Conservation (phyloP, 2,329 filamentous ascomycete species). For the Trichoderma brevicompactum region DNA sequence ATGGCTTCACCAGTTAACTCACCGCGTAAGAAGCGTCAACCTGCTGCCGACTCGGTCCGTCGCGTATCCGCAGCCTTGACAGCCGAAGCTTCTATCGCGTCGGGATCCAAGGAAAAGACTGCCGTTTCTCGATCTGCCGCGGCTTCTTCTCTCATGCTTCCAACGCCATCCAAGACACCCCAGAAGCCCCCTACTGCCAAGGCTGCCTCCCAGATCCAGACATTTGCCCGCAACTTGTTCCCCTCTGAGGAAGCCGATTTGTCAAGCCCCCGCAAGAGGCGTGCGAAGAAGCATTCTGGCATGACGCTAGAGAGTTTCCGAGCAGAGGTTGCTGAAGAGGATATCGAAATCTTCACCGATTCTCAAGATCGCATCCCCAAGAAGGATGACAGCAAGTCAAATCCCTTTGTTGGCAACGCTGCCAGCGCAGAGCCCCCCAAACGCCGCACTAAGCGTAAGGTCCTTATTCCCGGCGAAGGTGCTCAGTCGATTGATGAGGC, state of each 20-base stretch:
- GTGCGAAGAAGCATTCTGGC: conserved; percentile 60
- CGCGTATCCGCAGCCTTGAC: conserved; percentile 53
- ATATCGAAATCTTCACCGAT: conserved; percentile 78
- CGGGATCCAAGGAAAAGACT: conserved; percentile 42
- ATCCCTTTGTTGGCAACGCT: conserved; percentile 69
- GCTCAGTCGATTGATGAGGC: conserved; percentile 65
- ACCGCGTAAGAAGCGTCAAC: conserved; percentile 56
- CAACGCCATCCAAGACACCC: conserved; percentile 79
- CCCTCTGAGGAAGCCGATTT: conserved; percentile 61
- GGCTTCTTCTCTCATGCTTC: conserved; percentile 62
- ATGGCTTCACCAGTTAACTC: conserved; percentile 52
- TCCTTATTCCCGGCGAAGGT: conserved; percentile 61
- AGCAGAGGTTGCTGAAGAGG: conserved; percentile 58
- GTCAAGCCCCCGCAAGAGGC: conserved; percentile 62
- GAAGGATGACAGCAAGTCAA: conserved; percentile 66
- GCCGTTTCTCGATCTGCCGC: conserved; percentile 37
- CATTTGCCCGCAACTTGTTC: conserved; percentile 66
- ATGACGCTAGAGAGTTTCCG: conserved; percentile 62
- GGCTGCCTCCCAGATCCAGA: conserved; percentile 55
- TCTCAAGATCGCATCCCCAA: conserved; percentile 77
- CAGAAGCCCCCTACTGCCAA: conserved; percentile 62
- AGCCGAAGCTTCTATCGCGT: conserved; percentile 50
- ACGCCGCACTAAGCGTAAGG: conserved; percentile 59
- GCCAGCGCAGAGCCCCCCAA: conserved; percentile 50
- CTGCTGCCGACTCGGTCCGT: conserved; percentile 53